Conservation (phyloP, 108 stramenopile species). For the Stephanodiscus minutulus region DNA sequence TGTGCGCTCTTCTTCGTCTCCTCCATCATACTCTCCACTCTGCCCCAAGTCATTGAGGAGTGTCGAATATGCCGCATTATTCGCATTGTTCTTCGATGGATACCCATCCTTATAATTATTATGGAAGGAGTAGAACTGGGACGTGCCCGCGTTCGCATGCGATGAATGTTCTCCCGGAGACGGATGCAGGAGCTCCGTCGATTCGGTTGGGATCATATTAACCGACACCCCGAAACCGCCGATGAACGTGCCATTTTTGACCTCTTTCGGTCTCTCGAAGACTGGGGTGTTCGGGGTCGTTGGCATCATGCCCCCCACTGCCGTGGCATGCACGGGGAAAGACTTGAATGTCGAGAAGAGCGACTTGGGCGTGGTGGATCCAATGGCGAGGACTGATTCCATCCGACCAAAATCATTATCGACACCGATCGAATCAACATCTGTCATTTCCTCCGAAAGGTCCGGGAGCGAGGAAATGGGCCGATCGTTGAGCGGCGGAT, state of each 20-base stretch:
- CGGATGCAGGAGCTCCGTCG: conserved; percentile 19
- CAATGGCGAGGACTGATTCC: too few relatives aligned
- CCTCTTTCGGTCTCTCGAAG: not conserved
- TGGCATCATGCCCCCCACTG: conserved; percentile 2
- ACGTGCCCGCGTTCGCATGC: conserved; percentile 18
- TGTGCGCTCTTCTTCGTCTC: conserved; percentile 10
- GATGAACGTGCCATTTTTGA: conserved; percentile 5
- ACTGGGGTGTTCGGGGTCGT: not conserved
- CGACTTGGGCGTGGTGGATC: not conserved
- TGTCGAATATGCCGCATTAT: not conserved
- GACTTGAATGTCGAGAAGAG: conserved; percentile 1
- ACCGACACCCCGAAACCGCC: conserved; percentile 27
- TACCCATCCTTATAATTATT: conserved; percentile 13
- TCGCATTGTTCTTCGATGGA: not conserved
- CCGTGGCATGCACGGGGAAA: conserved; percentile 2
- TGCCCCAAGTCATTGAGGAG: conserved; percentile 7
- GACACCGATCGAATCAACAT: not conserved
- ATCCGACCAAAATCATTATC: not conserved
- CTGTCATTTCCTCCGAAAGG: not conserved
- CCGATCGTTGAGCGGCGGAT: not conserved
- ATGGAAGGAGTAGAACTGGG: conserved; percentile 42
- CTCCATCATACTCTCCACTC: conserved; percentile 4
- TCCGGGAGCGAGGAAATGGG: not conserved
- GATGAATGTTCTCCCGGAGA: conserved; percentile 6
- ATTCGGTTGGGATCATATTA: conserved; percentile 31